Conservation (phyloP, 495 filamentous ascomycete species). For the Daldinia childiae region DNA sequence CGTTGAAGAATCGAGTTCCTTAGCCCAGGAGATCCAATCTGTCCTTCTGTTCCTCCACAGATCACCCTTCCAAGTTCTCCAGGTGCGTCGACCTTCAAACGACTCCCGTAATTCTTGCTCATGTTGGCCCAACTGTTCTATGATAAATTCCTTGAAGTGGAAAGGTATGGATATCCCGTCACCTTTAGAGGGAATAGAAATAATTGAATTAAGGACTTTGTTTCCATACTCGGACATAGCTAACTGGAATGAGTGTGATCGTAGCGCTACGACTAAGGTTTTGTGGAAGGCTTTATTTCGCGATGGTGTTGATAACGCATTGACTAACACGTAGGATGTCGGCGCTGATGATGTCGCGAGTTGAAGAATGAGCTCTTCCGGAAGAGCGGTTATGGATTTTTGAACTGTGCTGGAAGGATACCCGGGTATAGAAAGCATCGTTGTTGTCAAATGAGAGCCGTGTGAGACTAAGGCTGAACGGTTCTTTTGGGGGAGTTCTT, state of each 20-base stretch:
- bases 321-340: conserved; percentile 72
- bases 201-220: conserved; percentile 81
- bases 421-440: conserved; percentile 56
- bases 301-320: conserved; percentile 70
- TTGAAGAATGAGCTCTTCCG: conserved; percentile 48
- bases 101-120: conserved; percentile 77
- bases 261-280: conserved; percentile 53
- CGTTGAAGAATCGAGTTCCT: conserved; percentile 55
- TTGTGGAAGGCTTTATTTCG: conserved; percentile 65
- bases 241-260: conserved; percentile 68
- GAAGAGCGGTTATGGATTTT: conserved; percentile 52
- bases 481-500: conserved; percentile 53
- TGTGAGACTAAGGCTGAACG: conserved; percentile 56
- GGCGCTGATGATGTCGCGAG: conserved; percentile 51
- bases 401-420: conserved; percentile 53
- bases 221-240: conserved; percentile 77
- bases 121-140: conserved; percentile 53
- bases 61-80: conserved; percentile 94
- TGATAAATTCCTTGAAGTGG: conserved; percentile 62
- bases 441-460: conserved; percentile 53
- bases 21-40: conserved; percentile 77
- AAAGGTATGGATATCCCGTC: conserved; percentile 58
- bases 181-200: conserved; percentile 65
- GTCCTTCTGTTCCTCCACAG: conserved; percentile 68
- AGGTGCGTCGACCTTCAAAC: conserved; percentile 80